phyloP scores from a whole-genome alignment of 345 rosid genomes.

The Pugionium dolabratum region DNA sequence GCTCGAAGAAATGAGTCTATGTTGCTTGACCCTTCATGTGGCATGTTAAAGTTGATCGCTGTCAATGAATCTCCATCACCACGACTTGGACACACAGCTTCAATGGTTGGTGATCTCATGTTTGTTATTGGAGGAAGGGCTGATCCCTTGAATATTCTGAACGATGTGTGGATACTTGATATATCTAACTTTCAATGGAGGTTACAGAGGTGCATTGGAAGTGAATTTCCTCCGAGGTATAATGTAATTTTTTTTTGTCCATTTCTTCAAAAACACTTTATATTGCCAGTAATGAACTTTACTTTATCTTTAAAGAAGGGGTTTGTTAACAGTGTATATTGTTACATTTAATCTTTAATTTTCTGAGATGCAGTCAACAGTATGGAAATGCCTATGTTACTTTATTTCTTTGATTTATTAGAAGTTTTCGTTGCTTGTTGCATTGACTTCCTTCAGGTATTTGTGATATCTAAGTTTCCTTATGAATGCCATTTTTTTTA shows the following conservation, averaged over 20 bases:
- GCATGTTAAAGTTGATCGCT: slow-evolving; percentile 47
- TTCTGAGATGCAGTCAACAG: background rate
- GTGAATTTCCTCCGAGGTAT: slow-evolving; percentile 68
- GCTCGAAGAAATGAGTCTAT: slow-evolving; percentile 73
- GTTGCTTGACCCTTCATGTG: slow-evolving; percentile 60
- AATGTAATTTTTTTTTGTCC: slow-evolving; percentile 15
- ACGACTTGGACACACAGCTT: slow-evolving; percentile 81
- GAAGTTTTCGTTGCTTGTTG: background rate
- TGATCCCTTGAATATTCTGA: slow-evolving; percentile 69
- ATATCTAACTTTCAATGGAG: slow-evolving; percentile 56
- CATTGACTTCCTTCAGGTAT: background rate
- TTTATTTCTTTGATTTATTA: background rate
- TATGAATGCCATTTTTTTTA: slow-evolving; percentile 29
- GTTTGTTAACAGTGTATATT: background rate
- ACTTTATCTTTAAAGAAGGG: background rate
- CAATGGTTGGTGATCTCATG: slow-evolving; percentile 60
- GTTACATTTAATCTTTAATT: background rate
- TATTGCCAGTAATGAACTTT: background rate
- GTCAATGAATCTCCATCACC: slow-evolving; percentile 60
- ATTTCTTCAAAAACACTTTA: background rate
- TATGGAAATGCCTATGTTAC: background rate
- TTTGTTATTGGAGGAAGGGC: slow-evolving; percentile 86
- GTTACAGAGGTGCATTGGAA: slow-evolving; percentile 54
- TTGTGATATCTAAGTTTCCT: background rate
- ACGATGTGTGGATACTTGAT: slow-evolving; percentile 76